phyloP scores from a whole-genome alignment of 306 rosid species.

The Pyrus bretschneideri region DNA sequence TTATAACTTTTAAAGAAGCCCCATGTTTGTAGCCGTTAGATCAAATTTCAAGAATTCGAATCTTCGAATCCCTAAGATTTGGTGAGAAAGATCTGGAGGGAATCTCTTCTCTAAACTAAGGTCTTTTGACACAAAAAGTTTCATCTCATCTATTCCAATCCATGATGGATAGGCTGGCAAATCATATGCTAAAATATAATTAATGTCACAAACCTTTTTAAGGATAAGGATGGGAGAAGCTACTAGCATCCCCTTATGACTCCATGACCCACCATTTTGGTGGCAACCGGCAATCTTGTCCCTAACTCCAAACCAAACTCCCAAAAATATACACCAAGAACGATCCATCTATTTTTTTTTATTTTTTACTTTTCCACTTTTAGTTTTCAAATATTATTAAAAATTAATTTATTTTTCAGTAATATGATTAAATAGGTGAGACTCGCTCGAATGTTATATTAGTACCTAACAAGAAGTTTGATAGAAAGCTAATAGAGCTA shows the following conservation, averaged over 20 bases:
- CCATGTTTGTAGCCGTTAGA: too few species aligned
- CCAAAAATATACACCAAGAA: background rate
- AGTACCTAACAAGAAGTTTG: too few species aligned
- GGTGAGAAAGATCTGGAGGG: too few species aligned
- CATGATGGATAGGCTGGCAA: background rate
- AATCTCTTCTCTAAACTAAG: too few species aligned
- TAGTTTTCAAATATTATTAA: too few species aligned
- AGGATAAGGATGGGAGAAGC: background rate
- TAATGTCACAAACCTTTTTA: background rate
- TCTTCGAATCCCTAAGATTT: too few species aligned
- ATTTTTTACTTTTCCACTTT: too few species aligned
- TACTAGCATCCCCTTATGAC: background rate
- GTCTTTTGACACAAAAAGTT: background rate
- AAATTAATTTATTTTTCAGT: too few species aligned
- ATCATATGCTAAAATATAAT: background rate
- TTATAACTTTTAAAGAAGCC: rapidly evolving
- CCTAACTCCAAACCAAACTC: background rate
- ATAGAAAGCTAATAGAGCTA: too few species aligned
- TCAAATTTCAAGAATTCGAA: rapidly evolving
- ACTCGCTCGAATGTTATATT: too few species aligned
- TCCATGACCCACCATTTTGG: background rate
- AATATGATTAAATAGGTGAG: too few species aligned
- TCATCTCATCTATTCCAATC: background rate
- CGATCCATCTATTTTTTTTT: too few species aligned
- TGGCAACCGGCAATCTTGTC: slow-evolving; percentile 8